Evolutionary conservation across 2,329 filamentous ascomycete genomes (phyloP).

Genomic region (Lecanosticta acicola): DNA sequence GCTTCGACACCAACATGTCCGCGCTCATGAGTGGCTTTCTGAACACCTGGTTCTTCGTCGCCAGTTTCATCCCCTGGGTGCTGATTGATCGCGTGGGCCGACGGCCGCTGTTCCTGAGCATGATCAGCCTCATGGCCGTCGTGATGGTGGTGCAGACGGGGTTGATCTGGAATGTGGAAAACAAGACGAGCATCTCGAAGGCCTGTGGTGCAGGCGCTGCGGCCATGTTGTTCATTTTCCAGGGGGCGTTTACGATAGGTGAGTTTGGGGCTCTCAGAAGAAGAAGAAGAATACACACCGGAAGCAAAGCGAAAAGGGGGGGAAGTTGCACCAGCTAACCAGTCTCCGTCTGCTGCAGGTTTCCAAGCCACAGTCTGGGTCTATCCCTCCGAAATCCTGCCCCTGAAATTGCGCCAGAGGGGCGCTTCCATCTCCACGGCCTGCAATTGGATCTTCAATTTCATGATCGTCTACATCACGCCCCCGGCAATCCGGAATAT

Average conservation of each 20-base stretch:
- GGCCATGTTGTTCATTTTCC: slow-evolving; percentile 58
- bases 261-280: too few relatives aligned
- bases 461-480: slow-evolving; percentile 62
- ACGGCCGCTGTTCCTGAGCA: slow-evolving; percentile 29
- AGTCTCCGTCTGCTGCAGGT: too few relatives aligned
- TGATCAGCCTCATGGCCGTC: slow-evolving; percentile 45
- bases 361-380: slow-evolving; percentile 60
- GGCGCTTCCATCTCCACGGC: slow-evolving; percentile 31
- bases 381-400: slow-evolving; percentile 57
- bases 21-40: slow-evolving; percentile 30
- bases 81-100: slow-evolving; percentile 33
- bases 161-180: slow-evolving; percentile 33
- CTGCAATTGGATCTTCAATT: slow-evolving; percentile 43
- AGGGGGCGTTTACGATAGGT: slow-evolving; percentile 56
- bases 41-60: slow-evolving; percentile 48
- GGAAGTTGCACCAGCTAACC: too few relatives aligned
- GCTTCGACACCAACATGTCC: slow-evolving; percentile 22
- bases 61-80: slow-evolving; percentile 45
- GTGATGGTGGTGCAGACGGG: slow-evolving; percentile 60
- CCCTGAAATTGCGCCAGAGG: slow-evolving; percentile 32
- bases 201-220: slow-evolving; percentile 33
- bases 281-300: too few relatives aligned
- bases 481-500: slow-evolving; percentile 56
- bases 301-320: too few relatives aligned
- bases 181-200: slow-evolving; percentile 23